Evolutionary conservation across 345 rosid species (phyloP).

Genomic region (Streptanthus diversifolius): DNA sequence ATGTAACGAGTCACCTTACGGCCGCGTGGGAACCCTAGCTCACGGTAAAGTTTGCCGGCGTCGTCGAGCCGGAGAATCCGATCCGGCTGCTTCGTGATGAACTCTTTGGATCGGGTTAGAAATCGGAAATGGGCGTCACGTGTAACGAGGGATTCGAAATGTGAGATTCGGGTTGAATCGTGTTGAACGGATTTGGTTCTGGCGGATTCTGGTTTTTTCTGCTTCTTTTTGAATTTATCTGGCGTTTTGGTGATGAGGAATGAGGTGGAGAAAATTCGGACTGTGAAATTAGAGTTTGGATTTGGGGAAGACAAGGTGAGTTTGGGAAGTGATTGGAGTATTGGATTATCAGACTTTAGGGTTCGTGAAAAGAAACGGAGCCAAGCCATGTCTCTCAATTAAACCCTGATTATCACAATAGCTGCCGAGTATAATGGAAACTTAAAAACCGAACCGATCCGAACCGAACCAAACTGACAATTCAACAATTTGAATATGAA

Average conservation of each 20-base stretch:
- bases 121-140: slow-evolving; percentile 73
- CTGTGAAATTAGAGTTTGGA: slow-evolving; percentile 20
- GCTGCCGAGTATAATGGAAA: not conserved
- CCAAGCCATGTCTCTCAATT: slow-evolving; percentile 38
- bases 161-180: slow-evolving; percentile 43
- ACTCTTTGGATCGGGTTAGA: slow-evolving; percentile 53
- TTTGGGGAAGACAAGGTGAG: slow-evolving; percentile 24
- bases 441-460: not conserved
- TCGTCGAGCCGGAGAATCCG: slow-evolving; percentile 67
- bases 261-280: slow-evolving; percentile 63
- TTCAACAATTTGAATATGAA: not conserved
- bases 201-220: slow-evolving; percentile 56
- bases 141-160: slow-evolving; percentile 52
- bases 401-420: not conserved
- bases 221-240: slow-evolving; percentile 45
- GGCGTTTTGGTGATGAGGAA: slow-evolving; percentile 82
- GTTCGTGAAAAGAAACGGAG: slow-evolving; percentile 35
- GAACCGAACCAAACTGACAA: not conserved
- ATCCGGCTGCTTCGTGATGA: slow-evolving; percentile 64
- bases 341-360: slow-evolving; percentile 11
- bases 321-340: not conserved
- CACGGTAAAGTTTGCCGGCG: slow-evolving; percentile 77
- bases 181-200: slow-evolving; percentile 60
- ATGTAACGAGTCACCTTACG: slow-evolving; percentile 61
- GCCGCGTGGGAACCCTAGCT: slow-evolving; percentile 91